Evolutionary conservation across 495 filamentous ascomycete species (phyloP).

Genomic region (Daldinia decipiens): DNA sequence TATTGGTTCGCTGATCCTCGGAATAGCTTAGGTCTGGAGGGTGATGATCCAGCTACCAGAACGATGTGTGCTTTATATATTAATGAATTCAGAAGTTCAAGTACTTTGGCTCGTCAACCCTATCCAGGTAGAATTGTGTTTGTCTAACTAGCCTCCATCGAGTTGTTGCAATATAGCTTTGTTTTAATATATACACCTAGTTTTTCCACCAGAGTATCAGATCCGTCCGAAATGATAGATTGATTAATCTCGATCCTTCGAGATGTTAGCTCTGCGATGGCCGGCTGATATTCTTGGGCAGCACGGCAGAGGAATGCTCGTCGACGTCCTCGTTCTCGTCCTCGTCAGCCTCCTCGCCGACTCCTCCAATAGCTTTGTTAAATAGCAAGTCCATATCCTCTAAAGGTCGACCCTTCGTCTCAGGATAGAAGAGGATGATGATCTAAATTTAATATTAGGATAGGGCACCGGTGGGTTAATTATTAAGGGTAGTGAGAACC

Average conservation of each 20-base stretch:
- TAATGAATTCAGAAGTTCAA: not conserved
- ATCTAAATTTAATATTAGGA: conserved; percentile 40
- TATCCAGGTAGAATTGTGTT: not conserved
- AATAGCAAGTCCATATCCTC: conserved; percentile 67
- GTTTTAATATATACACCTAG: not conserved
- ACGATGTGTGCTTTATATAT: not conserved
- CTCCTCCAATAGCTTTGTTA: conserved; percentile 12
- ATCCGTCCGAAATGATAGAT: not conserved
- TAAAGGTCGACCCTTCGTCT: conserved; percentile 62
- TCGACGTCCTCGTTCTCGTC: conserved; percentile 31
- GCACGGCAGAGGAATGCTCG: conserved; percentile 37
- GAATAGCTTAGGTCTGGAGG: not conserved
- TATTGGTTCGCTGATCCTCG: not conserved
- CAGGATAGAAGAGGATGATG: conserved; percentile 62
- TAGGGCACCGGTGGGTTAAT: not conserved
- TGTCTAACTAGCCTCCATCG: not conserved
- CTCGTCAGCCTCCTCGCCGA: conserved; percentile 21
- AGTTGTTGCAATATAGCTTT: not conserved
- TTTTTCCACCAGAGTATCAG: not conserved
- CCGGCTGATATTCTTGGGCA: conserved; percentile 29
- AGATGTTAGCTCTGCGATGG: conserved; percentile 19
- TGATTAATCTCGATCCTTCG: not conserved
- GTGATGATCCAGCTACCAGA: not conserved
- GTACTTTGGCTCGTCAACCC: not conserved
- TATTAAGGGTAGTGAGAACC: conserved; percentile 12